Conservation (phyloP, 306 rosid genomes). For the Malus orientalis region DNA sequence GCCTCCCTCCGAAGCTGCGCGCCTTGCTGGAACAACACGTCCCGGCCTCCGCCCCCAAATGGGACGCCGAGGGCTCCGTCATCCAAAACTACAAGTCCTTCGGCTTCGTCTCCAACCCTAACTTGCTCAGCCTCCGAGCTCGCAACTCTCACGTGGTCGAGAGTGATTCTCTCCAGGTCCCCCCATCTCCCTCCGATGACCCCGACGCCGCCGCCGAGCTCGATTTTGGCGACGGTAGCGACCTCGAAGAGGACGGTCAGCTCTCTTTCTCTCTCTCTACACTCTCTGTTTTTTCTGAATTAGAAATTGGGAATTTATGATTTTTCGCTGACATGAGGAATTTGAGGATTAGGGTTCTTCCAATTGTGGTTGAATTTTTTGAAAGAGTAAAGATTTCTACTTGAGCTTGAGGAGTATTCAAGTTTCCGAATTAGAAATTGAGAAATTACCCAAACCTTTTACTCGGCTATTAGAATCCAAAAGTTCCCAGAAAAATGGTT, state of each 20-base stretch:
- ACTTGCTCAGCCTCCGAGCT: conserved; percentile 46
- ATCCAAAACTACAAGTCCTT: conserved; percentile 64
- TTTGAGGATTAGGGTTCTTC: background rate
- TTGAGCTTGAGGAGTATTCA: background rate
- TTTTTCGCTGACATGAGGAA: background rate
- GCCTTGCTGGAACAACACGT: conserved; percentile 22
- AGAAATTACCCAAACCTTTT: background rate
- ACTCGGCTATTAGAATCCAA: background rate
- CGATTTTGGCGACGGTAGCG: conserved; percentile 51
- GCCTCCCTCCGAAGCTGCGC: conserved; percentile 66
- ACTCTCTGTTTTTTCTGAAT: background rate
- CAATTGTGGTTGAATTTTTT: background rate
- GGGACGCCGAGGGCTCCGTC: conserved; percentile 68
- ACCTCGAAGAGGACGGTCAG: conserved; percentile 87
- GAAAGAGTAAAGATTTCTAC: background rate
- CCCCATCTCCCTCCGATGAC: conserved; percentile 15
- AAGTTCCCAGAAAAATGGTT: background rate
- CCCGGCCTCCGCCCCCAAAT: conserved; percentile 18
- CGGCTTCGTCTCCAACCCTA: conserved; percentile 74
- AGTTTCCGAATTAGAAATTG: background rate
- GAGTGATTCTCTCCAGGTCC: conserved; percentile 41
- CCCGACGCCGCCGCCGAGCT: conserved; percentile 4
- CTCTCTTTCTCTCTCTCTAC: background rate
- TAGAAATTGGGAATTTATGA: background rate
- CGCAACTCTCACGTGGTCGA: conserved; percentile 48